Conservation (phyloP, 352 stramenopile genomes). For the Pythium rhizo-oryzae region DNA sequence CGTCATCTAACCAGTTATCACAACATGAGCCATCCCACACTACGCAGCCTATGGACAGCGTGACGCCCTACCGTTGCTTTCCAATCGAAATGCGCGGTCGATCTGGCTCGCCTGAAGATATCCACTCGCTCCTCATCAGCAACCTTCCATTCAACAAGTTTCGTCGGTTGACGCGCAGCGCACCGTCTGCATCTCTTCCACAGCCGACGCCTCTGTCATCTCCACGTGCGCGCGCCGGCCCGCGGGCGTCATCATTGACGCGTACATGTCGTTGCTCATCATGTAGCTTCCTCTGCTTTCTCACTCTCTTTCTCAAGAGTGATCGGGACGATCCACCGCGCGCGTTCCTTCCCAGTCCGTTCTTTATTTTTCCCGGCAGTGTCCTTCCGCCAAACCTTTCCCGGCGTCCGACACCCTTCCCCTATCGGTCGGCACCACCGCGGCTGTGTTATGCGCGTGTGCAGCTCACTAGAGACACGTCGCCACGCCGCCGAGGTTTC, state of each 20-base stretch:
- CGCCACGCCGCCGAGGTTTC: background rate
- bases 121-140: background rate
- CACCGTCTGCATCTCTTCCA: slow-evolving; percentile 22
- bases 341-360: background rate
- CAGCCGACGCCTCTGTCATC: background rate
- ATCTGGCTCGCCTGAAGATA: slow-evolving; percentile 18
- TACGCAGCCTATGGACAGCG: background rate
- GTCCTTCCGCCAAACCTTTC: too few relatives aligned
- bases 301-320: too few relatives aligned
- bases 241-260: slow-evolving; percentile 10
- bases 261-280: slow-evolving; percentile 16
- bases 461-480: background rate
- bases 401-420: too few relatives aligned
- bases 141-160: background rate
- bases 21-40: background rate
- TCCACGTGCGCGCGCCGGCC: background rate
- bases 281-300: background rate
- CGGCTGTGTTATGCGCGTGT: slow-evolving; percentile 5
- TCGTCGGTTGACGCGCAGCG: background rate
- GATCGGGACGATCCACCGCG: background rate
- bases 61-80: slow-evolving; percentile 9
- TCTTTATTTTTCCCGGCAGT: background rate
- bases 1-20: background rate
- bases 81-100: slow-evolving; percentile 16
- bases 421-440: background rate